Percentiles rank a stretch among this genome's conserved stretches.
These are phyloP conservation scores for Coemansia sp. DNA, from an alignment of 192 early-diverging fungal species.

Conservation along the genomic window DNA sequence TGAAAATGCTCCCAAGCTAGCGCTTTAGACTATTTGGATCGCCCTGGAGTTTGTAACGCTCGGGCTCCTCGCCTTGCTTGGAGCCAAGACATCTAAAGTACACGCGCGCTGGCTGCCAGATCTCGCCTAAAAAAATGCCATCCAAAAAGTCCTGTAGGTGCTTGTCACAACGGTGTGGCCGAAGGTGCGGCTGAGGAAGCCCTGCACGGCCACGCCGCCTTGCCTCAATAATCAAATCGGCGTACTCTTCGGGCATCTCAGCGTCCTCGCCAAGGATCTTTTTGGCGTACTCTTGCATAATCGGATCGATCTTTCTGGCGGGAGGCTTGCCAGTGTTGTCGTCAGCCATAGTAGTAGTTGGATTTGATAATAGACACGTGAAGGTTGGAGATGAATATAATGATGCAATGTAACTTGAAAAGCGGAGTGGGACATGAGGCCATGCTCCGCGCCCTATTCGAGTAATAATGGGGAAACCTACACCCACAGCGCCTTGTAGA, in stretches of 20 bases:
- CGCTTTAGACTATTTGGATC: conserved; percentile 23
- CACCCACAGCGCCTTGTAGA: conserved; percentile 30
- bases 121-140: conserved; percentile 42
- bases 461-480: neutral
- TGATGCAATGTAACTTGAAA: no score
- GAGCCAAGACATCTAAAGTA: conserved; percentile 47
- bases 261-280: conserved; percentile 49
- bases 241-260: conserved; percentile 41
- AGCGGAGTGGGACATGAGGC: neutral
- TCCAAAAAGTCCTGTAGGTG: conserved; percentile 54
- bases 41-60: conserved; percentile 39
- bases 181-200: conserved; percentile 44
- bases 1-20: neutral
- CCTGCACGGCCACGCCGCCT: conserved; percentile 48
- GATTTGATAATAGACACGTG: neutral
- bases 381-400: neutral
- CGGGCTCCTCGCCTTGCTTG: conserved; percentile 51
- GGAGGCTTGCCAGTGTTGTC: neutral
- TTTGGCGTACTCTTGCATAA: conserved; percentile 38
- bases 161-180: conserved; percentile 50
- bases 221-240: conserved; percentile 37
- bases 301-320: conserved; percentile 23
- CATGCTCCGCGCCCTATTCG: neutral
- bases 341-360: neutral
- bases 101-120: conserved; percentile 28